A percentile compares a stretch with the other conserved stretches of the same genome.
Evolutionary conservation across 1,139 yeast species (phyloP).

Genomic region (Blastobotrys serpentis): DNA sequence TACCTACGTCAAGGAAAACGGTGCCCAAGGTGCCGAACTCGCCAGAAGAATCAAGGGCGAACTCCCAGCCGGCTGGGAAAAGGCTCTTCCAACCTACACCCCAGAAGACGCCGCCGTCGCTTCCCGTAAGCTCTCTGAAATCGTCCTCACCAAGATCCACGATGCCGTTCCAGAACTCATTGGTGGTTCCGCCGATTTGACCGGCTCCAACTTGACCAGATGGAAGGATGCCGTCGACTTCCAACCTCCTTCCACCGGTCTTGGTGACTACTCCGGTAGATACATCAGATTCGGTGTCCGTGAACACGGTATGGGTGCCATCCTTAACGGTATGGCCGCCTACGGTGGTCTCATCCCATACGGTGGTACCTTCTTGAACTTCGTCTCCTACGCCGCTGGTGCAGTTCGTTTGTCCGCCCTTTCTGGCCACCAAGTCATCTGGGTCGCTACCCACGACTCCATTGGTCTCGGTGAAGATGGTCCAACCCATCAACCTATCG

Average conservation of each 20-base stretch:
- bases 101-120: constrained; percentile 82
- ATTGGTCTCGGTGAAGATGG: constrained; percentile 99
- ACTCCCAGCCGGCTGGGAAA: constrained; percentile 84
- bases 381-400: constrained; percentile 97
- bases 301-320: constrained; percentile 99
- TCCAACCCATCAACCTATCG: constrained; percentile 99
- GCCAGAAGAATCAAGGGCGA: constrained; percentile 77
- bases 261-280: constrained; percentile 90
- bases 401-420: constrained; percentile 94
- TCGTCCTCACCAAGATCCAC: constrained; percentile 64
- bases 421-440: constrained; percentile 88
- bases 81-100: constrained; percentile 74
- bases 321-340: constrained; percentile 96
- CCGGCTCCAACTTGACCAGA: constrained; percentile 96
- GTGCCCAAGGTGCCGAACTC: constrained; percentile 77
- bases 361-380: constrained; percentile 98
- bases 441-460: constrained; percentile 99
- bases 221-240: constrained; percentile 82
- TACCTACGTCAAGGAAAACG: constrained; percentile 67
- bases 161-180: constrained; percentile 79
- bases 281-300: constrained; percentile 98
- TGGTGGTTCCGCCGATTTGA: constrained; percentile 99
- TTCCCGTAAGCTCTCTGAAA: constrained; percentile 93
- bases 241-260: constrained; percentile 82
- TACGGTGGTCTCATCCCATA: constrained; percentile 91